Evolutionary conservation across 164 flowering plant genomes (phyloP).

Genomic region (Cinnamomum micranthum): DNA sequence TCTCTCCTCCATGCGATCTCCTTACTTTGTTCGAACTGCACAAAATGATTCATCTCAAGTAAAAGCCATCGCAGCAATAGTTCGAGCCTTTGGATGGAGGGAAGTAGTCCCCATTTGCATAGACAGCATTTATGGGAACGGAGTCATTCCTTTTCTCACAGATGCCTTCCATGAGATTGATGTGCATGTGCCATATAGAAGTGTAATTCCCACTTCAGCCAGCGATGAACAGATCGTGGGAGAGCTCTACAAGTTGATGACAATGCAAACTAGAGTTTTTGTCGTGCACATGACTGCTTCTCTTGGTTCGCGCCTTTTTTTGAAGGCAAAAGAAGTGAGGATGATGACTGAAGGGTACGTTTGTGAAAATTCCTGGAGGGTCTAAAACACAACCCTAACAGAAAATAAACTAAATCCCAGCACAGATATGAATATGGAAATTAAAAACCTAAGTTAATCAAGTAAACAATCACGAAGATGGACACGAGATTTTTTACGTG

Average conservation of each 20-base stretch:
- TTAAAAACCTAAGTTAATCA: too few relatives aligned
- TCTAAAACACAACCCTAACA: too few relatives aligned
- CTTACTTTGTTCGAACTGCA: slow-evolving; percentile 19
- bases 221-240: slow-evolving; percentile 11
- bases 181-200: slow-evolving; percentile 12
- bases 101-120: slow-evolving; percentile 17
- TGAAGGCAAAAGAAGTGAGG: slow-evolving; percentile 5
- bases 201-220: slow-evolving; percentile 8
- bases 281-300: slow-evolving; percentile 18
- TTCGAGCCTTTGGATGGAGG: slow-evolving; percentile 22
- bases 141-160: slow-evolving; percentile 14
- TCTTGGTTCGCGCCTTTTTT: slow-evolving; percentile 22
- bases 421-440: too few relatives aligned
- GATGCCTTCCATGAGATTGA: slow-evolving; percentile 18
- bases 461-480: too few relatives aligned
- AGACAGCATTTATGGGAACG: slow-evolving; percentile 21
- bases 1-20: slow-evolving; percentile 14
- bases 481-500: too few relatives aligned
- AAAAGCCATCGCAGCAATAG: slow-evolving; percentile 12
- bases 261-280: slow-evolving; percentile 23
- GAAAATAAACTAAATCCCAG: too few relatives aligned
- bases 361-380: too few relatives aligned
- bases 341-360: slow-evolving; percentile 21
- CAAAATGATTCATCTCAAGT: slow-evolving; percentile 17
- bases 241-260: slow-evolving; percentile 23